Evolutionary conservation across 108 stramenopile species (phyloP), one percentile per base, ranked within the genome.

Genomic region (Cyclotella choctawhatcheeana): DNA sequence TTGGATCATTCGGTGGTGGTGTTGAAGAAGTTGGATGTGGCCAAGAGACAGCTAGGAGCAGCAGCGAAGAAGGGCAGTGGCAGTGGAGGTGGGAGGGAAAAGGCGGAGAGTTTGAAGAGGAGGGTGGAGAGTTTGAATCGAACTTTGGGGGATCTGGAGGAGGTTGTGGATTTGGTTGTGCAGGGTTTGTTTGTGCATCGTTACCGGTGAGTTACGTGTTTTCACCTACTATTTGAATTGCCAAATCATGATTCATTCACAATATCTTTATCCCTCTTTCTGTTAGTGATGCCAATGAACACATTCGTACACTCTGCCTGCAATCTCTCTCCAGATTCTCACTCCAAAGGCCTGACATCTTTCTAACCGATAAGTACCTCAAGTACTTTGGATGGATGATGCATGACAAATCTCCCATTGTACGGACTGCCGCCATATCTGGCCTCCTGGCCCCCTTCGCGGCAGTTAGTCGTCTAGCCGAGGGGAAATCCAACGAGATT

Each of bases 361-460:
- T 89, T 76, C 68, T 92, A 53, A 76, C 69, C 18, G 86, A 92
- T 71, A 91, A 88, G 56, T 96, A 92, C 71, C 87, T 96, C 65
- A 96, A 96, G 73, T 96, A 96, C 67, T 84, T 93, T 58, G 95
- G 92, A 44, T 96, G 95, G 95, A 88, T 93, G 89, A 64, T 90
- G 64, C 73, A 68, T 64, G 95, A 96, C 82, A 89, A 89, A 72
- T 81, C 77, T 25, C 64, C 64, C 3, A 25, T 20, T 13, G 95
- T 96, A 2, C 88, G 95, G 18, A n/a, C 73, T 4, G 86, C 88
- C 8, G 86, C 90, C 7, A 66, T 96, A 2, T 54, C 71, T 20
- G 92, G 85, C 8, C 62, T 96, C 5, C 64, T 79, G 25, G 78
- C 71, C 4, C 95, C 95, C 18, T 93, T 91, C 58, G 51, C 63